Evolutionary conservation across 768 basidiomycete genomes (phyloP), one percentile per base, ranked within the genome.

Genomic region (Chalciporus piperatus): DNA sequence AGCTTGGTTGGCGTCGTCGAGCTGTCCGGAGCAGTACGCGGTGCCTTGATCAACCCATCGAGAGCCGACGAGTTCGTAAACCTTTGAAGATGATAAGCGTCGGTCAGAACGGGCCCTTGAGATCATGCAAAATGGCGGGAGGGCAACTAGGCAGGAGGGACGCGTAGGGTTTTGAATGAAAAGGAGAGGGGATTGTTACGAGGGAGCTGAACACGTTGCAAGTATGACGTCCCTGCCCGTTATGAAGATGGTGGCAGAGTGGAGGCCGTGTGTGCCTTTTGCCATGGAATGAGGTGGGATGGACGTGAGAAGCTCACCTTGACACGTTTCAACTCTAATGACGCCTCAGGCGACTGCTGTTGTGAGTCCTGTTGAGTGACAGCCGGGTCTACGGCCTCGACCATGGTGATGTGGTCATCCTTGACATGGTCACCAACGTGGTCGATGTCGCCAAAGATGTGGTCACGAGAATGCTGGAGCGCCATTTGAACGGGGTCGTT

Each of bases 21-120:
- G 89, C 66, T 94, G 85, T 41, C 94, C 94, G 63, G 89, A 90
- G 69, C 95, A 97, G 66, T 94, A 91, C 1, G 97, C 97, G 16
- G 97, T 99, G 42, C 97, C 97, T 66, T 93, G 85, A 76, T 99
- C 97, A 49, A 86, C 80, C 97, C 97, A 99, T 50, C 85, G 83
- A 57, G 88, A 80, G 52, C 88, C 92, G 47, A 92, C 81, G 53
- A 99, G 85, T 70, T 95, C 88, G 71, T 99, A 98, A 23, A 99
- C 96, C 88, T 99, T 63, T 59, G 57, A 63, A 51, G 55, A 51
- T 48, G 52, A 65, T 32, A 58, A 60, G 51, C 16, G 57, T 56
- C 57, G 63, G 69, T 69, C 59, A 69, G 65, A 65, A 51, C 22
- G 54, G 40, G 58, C 55, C 51, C 59, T 63, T 49, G 58, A 67